Evolutionary conservation across 208 protist genomes (phyloP).

Genomic region (Trypanosoma cruzi): DNA sequence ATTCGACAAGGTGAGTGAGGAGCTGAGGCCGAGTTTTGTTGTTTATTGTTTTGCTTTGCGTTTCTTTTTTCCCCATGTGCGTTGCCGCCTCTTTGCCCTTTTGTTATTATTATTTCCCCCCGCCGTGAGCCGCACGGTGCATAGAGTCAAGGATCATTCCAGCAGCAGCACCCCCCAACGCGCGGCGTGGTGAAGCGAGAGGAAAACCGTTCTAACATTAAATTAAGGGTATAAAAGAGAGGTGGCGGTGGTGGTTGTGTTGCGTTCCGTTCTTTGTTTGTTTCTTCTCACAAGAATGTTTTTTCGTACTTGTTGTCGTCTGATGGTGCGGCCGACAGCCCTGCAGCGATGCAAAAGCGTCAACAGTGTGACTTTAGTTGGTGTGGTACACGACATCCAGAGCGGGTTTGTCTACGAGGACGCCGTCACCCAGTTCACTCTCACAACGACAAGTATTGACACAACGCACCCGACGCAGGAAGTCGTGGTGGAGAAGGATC

Average conservation of each 20-base stretch:
- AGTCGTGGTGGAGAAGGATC: slow-evolving; percentile 90
- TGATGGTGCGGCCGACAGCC: slow-evolving; percentile 20
- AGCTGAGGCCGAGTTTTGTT: not conserved
- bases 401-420: slow-evolving; percentile 91
- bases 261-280: not conserved
- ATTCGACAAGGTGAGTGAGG: not conserved
- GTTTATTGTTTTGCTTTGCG: not conserved
- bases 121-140: no score
- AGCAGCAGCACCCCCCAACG: no score
- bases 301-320: slow-evolving; percentile 8
- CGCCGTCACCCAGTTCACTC: slow-evolving; percentile 90
- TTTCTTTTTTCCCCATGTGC: not conserved
- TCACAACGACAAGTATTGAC: slow-evolving; percentile 89
- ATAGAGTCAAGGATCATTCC: no score
- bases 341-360: slow-evolving; percentile 41
- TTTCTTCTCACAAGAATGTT: slow-evolving; percentile 5
- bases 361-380: slow-evolving; percentile 90
- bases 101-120: not conserved
- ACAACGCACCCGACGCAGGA: slow-evolving; percentile 72
- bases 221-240: not conserved
- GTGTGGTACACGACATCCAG: slow-evolving; percentile 92
- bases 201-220: no score
- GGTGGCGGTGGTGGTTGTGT: not conserved
- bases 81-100: not conserved
- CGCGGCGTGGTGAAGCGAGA: no score